Evolutionary conservation across 2,329 filamentous ascomycete genomes (phyloP).

Genomic region (Aspergillus fijiensis): DNA sequence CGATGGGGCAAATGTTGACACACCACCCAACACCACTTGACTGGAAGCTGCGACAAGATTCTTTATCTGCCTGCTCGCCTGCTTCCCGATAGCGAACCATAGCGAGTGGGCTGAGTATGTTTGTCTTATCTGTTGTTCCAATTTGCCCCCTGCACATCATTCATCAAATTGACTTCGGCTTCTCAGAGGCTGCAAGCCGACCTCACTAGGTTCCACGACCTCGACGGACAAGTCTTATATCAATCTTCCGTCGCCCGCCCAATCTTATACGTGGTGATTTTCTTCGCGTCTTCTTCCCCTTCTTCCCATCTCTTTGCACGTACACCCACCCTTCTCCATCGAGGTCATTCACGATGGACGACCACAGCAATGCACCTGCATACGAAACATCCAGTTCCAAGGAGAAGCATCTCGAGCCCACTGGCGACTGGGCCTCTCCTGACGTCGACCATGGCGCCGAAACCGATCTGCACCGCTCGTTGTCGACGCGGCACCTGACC

Average conservation of each 20-base stretch:
- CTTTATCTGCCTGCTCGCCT: background rate
- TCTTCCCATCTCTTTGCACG: background rate
- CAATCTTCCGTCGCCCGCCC: background rate
- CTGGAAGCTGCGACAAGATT: background rate
- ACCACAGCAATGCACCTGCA: background rate
- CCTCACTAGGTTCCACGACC: background rate
- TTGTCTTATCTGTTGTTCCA: background rate
- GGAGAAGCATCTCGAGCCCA: conserved; percentile 4
- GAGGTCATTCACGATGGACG: background rate
- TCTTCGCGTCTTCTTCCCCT: background rate
- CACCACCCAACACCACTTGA: background rate
- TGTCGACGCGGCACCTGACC: conserved; percentile 43
- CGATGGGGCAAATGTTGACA: background rate
- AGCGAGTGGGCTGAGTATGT: background rate
- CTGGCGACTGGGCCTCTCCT: background rate
- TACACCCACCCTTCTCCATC: background rate
- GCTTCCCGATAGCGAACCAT: background rate
- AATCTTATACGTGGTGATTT: background rate
- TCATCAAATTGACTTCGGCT: background rate
- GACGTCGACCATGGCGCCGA: conserved; percentile 27
- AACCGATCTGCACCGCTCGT: conserved; percentile 38
- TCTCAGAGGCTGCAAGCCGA: background rate
- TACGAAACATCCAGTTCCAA: conserved; percentile 2
- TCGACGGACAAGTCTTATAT: background rate
- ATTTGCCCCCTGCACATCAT: background rate